Evolutionary conservation across 169 alveolate species (phyloP).

Genomic region (Plasmodium gallinaceum): DNA sequence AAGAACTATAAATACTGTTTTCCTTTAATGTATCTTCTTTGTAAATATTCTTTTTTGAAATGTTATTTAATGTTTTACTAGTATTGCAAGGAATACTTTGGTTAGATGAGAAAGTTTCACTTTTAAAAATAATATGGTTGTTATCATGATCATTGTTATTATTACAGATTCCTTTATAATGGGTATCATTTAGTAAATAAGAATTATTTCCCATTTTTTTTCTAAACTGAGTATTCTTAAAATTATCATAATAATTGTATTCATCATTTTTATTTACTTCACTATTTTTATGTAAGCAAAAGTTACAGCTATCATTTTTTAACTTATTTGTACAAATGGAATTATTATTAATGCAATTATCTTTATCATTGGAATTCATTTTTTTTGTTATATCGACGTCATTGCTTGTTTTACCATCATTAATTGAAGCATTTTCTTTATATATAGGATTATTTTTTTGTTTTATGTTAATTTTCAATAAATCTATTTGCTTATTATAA

Average conservation of each 20-base stretch:
- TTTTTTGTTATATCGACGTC: background rate
- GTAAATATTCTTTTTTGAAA: background rate
- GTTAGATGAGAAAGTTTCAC: background rate
- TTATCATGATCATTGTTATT: background rate
- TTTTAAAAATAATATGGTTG: background rate
- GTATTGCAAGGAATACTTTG: background rate
- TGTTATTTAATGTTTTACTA: conserved; percentile 2
- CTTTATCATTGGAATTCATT: background rate
- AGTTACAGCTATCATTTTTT: background rate
- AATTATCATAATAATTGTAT: background rate
- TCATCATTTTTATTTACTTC: background rate
- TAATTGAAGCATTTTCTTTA: background rate
- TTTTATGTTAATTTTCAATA: conserved; percentile 23
- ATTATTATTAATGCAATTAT: conserved; percentile 3
- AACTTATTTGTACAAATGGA: background rate
- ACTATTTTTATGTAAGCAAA: background rate
- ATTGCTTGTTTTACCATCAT: background rate
- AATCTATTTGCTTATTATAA: conserved; percentile 22
- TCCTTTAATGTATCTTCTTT: background rate
- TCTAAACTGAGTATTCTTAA: background rate
- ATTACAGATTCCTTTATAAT: background rate
- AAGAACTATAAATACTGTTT: background rate
- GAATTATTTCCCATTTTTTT: background rate
- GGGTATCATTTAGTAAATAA: background rate
- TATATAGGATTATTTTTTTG: background rate